phyloP scores from a whole-genome alignment of 140 eudicot genomes.

The Flaveria floridana region DNA sequence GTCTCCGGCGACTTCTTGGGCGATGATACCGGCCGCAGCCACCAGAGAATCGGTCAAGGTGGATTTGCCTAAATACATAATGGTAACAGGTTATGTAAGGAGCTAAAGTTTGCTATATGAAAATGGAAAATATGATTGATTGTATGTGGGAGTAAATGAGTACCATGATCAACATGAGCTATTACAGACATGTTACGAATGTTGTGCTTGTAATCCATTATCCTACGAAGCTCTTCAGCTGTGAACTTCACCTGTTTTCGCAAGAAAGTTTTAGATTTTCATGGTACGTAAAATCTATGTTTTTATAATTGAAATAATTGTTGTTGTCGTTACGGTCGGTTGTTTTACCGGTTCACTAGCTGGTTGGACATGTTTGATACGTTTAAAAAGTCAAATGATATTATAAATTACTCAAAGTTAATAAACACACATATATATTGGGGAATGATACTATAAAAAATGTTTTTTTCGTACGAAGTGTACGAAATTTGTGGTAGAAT shows the following conservation, averaged over 20 bases:
- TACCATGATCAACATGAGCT: constrained; percentile 65
- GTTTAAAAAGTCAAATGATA: no score
- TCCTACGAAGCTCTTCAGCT: constrained; percentile 62
- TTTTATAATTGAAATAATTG: no score
- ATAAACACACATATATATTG: no score
- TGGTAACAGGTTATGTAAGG: not conserved
- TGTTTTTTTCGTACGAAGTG: no score
- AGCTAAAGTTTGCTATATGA: no score
- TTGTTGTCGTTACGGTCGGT: no score
- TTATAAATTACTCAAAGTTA: no score
- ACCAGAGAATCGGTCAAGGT: constrained; percentile 62
- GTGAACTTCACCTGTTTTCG: constrained; percentile 76
- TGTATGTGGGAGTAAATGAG: not conserved
- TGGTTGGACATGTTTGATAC: no score
- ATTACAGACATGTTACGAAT: constrained; percentile 61
- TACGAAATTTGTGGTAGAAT: no score
- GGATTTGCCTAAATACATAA: constrained; percentile 42
- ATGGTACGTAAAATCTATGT: not conserved
- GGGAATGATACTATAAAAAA: no score
- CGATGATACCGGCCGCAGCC: constrained; percentile 69
- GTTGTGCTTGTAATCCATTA: constrained; percentile 52
- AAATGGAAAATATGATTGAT: not conserved
- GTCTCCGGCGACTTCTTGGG: constrained; percentile 67
- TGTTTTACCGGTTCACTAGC: no score
- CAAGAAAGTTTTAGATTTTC: not conserved